phyloP scores from a whole-genome alignment of 1,284 basidiomycete species.

The Naganishia sp. region DNA sequence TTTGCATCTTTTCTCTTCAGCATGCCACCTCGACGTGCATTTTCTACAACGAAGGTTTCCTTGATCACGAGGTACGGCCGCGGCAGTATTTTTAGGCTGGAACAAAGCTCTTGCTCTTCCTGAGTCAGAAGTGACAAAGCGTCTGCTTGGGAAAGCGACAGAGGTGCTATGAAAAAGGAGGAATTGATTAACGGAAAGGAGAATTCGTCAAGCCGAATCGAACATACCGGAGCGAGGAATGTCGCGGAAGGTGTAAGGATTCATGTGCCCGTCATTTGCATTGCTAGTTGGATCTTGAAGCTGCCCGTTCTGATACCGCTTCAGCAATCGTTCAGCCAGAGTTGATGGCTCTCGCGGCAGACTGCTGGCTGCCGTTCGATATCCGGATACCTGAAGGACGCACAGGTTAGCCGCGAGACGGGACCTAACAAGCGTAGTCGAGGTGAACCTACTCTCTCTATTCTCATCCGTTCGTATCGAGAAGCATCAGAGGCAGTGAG shows the following conservation, averaged over 20 bases:
- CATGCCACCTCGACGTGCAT: slow-evolving; percentile 81
- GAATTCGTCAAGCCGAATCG: slow-evolving; percentile 7
- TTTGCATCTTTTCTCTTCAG: slow-evolving; percentile 76
- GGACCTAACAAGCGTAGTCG: slow-evolving; percentile 1
- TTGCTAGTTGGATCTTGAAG: background rate
- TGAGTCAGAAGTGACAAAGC: slow-evolving; percentile 71
- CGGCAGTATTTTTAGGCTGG: slow-evolving; percentile 80
- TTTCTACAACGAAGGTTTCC: slow-evolving; percentile 86
- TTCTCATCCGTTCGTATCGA: slow-evolving; percentile 74
- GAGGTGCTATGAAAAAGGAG: slow-evolving; percentile 55
- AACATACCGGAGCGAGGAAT: slow-evolving; percentile 16
- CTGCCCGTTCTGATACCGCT: slow-evolving; percentile 8
- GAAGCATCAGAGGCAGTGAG: slow-evolving; percentile 82
- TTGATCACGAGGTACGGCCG: slow-evolving; percentile 91
- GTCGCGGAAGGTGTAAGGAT: slow-evolving; percentile 18
- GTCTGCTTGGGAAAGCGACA: slow-evolving; percentile 79
- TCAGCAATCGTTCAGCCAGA: slow-evolving; percentile 9
- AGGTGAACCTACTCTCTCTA: slow-evolving; percentile 67
- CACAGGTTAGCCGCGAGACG: background rate
- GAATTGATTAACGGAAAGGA: background rate
- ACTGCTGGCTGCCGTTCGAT: slow-evolving; percentile 33
- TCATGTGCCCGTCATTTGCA: background rate
- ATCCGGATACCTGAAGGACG: slow-evolving; percentile 39
- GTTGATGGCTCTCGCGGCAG: slow-evolving; percentile 24
- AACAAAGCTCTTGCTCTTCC: slow-evolving; percentile 84